phyloP scores from a whole-genome alignment of 805 yeast species.

The Candida schatavii region DNA sequence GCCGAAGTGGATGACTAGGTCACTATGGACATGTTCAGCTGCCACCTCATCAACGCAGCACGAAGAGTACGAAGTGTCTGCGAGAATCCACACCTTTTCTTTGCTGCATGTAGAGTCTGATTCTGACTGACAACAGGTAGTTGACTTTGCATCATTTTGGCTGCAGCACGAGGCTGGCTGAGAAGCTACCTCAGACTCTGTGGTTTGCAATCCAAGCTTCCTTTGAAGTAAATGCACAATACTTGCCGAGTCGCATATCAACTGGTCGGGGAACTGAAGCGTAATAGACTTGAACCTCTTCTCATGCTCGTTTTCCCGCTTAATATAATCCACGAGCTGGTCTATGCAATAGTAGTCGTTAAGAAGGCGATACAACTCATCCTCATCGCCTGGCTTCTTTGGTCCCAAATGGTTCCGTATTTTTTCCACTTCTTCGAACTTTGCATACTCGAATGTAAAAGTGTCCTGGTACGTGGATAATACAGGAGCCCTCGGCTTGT shows the following conservation, averaged over 20 bases:
- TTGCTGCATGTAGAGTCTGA: not conserved
- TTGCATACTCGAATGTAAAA: slow-evolving; percentile 47
- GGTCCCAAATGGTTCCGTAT: slow-evolving; percentile 25
- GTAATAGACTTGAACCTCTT: slow-evolving; percentile 54
- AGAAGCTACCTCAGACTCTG: slow-evolving; percentile 3
- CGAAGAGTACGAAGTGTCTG: slow-evolving; percentile 93
- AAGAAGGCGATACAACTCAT: slow-evolving; percentile 33
- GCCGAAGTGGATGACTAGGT: slow-evolving; percentile 87
- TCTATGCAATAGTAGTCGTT: slow-evolving; percentile 54
- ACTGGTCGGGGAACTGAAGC: slow-evolving; percentile 83
- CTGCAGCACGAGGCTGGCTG: not conserved
- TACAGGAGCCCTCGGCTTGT: slow-evolving; percentile 52
- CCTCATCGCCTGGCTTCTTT: slow-evolving; percentile 14
- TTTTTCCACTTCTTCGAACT: slow-evolving; percentile 11
- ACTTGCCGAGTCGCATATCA: slow-evolving; percentile 75
- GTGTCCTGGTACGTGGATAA: slow-evolving; percentile 75
- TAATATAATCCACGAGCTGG: slow-evolving; percentile 42
- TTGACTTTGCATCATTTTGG: not conserved
- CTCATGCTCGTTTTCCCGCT: slow-evolving; percentile 21
- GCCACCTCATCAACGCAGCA: slow-evolving; percentile 98
- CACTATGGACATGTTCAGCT: slow-evolving; percentile 86
- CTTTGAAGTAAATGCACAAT: slow-evolving; percentile 56
- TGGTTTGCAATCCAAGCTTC: slow-evolving; percentile 16
- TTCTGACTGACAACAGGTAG: slow-evolving; percentile 3
- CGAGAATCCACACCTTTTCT: slow-evolving; percentile 71